A percentile compares a stretch with the other conserved stretches of the same genome.
Evolutionary conservation across 192 early-diverging fungal species (phyloP).

Genomic region (Rhizoclosmatium sp.): DNA sequence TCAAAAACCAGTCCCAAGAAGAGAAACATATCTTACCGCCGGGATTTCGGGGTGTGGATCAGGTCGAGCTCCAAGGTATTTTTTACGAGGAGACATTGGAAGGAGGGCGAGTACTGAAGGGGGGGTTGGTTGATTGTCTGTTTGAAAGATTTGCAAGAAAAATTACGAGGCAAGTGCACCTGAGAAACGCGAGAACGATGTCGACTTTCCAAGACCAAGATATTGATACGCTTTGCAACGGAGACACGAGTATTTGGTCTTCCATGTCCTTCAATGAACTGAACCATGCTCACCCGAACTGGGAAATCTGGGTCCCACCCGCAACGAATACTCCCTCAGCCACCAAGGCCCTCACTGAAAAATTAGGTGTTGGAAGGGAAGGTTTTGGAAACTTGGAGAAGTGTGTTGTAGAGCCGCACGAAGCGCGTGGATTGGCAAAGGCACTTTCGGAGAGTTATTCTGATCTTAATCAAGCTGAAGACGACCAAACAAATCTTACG

Average conservation of each 20-base stretch:
- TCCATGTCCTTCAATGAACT: slow-evolving; percentile 15
- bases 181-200: no score
- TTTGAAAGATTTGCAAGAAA: no score
- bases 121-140: not conserved
- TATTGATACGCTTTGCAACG: slow-evolving; percentile 11
- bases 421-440: slow-evolving; percentile 28
- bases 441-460: slow-evolving; percentile 8
- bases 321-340: not conserved
- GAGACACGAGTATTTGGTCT: not conserved
- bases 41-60: slow-evolving; percentile 43
- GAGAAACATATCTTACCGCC: slow-evolving; percentile 4
- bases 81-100: slow-evolving; percentile 14
- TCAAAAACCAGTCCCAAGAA: not conserved
- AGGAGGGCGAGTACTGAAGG: not conserved
- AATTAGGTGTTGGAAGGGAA: not conserved
- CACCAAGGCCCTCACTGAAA: slow-evolving; percentile 6
- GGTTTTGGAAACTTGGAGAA: slow-evolving; percentile 23
- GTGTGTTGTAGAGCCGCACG: slow-evolving; percentile 28
- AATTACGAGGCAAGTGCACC: no score
- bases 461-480: not conserved
- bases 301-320: slow-evolving; percentile 36
- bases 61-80: slow-evolving; percentile 31
- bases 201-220: not conserved
- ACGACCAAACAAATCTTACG: not conserved
- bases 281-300: slow-evolving; percentile 26